Evolutionary conservation across 2,329 filamentous ascomycete genomes (phyloP), one percentile per base, ranked within the genome.

Genomic region (Sporothrix humicola): DNA sequence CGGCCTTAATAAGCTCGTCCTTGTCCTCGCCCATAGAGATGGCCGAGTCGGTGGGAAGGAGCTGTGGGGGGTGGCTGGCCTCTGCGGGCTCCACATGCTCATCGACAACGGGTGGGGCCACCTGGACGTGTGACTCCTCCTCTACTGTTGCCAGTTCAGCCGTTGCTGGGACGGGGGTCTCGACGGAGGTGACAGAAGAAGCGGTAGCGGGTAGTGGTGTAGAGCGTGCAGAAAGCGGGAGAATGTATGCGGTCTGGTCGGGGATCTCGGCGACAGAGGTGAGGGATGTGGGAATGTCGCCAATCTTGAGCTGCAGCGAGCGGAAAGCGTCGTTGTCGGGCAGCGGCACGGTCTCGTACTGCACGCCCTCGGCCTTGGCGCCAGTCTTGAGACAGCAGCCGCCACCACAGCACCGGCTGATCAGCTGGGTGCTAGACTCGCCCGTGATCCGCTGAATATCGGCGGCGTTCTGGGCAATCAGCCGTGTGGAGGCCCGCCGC

Each of bases 291-390:
- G 91, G 92, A 71, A 98, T 89, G 46, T 90, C 87, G 73, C 90
- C 90, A 74, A 98, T 87, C 78, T 91, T 92, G 77, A 98, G 87
- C 71, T 90, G 86, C 68, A 99, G 87, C 74, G 91, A 93, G 73
- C 89, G 87, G 84, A 93, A 99, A 17, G 96, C 96, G 74, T 91
- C 88, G 78, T 97, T 98, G 81, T 96, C 90, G 0, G 95, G 95
- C 2, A 89, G 79, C 17, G 84, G 78, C 23, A 91, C 81, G 7
- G 79, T 80, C 78, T 90, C 88, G 73, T 86, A 89, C 56, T 87
- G 82, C 63, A 88, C 75, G 46, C 83, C 83, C 2, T 84, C 81
- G 69, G 82, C 83, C 76, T 84, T 83, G 69, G 81, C 81, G 66
- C 81, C 82, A 68, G 85, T 75, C 69, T 83, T 86, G 81, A 90